Evolutionary conservation across 2,329 filamentous ascomycete genomes (phyloP), one percentile per base, ranked within the genome.

Genomic region (Domatiomyces globalis): DNA sequence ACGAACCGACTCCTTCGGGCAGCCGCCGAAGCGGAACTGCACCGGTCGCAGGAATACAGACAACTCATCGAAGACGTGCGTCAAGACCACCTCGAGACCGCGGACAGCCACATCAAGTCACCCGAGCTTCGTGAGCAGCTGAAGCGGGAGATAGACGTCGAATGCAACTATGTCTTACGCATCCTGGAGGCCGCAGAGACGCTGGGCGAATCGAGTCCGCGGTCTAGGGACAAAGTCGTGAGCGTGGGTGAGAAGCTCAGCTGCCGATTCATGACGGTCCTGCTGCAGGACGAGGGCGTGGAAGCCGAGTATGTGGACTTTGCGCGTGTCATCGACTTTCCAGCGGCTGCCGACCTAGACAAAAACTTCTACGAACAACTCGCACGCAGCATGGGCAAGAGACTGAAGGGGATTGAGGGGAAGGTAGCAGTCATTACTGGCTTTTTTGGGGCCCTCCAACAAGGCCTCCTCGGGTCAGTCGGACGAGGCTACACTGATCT

Each of bases 401-500:
- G 82, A 64, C 74, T 92, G 50, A 63, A 70, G 44, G 76, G 77
- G 2, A 89, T 84, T 62, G 77, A 73, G 36, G 74, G 78, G 58
- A 77, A 79, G 54, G 81, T 90, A 1, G 85, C 86, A 1, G 84
- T 92, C 2, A 74, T 90, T 48, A 96, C 92, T 10, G 92, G 92
- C 15, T 98, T 92, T 73, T 98, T 98, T 66, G 92, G 92, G 53
- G 85, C 84, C 52, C 86, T 96, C 2, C 90, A 90, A 0, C 89
- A 89, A 12, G 90, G 89, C 55, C 76, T 98, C 52, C 80, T 98
- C 61, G 85, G 90, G 61, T 85, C 94, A 60, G 86, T 98, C 57
- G 92, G 92, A 18, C 84, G 92, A 61, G 92, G 92, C 27, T 98
- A 98, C 69, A 96, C 92, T 8, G 92, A 98, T 68, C 78, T 98